Evolutionary conservation across 2,329 filamentous ascomycete species (phyloP), one percentile per base, ranked within the genome.

Genomic region (Clarireedia paspali): DNA sequence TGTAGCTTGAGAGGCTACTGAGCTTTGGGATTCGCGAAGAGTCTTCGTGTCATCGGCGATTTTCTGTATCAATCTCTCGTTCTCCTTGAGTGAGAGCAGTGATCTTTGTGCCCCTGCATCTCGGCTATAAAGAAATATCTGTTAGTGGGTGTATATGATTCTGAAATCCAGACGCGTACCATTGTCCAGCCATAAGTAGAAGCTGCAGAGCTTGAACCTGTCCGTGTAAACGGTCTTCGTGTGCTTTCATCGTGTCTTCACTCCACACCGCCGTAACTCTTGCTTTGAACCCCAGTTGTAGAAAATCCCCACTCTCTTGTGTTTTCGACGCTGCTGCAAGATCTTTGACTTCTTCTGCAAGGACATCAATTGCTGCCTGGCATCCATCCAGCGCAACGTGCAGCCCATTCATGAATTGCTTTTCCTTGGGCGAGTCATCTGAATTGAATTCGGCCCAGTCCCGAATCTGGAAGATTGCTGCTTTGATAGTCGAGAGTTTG

Each of bases 331-430:
- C 44, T 15, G 20, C 36, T 10, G 34, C 47, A 7, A 60, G 50
- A 17, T 54, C 50, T 42, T 54, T 48, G n/a, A 72, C 67, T 54
- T 72, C 67, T 17, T 68, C 65, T 4, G 63, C 63, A n/a, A 73
- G 60, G 23, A 68, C 65, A 51, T 70, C 67, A 67, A 72, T 71
- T 47, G 70, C 64, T 6, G 65, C 64, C 26, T 64, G 64, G 53
- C 71, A 71, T 30, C 70, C 70, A 23, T 70, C 67, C 30, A 72
- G 62, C 6, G 70, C 67, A 40, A 71, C 64, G 34, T 68, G 58
- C 53, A 73, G 59, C 6, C 65, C 67, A 34, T 66, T 58, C 34
- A 66, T 57, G 47, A 68, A 67, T 27, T 68, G 64, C 5, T 59
- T 59, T 42, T 67, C 62, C 30, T 64, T 62, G 1, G 64, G 56